Evolutionary conservation across 306 rosid genomes (phyloP).

Genomic region (Vicia sativa): DNA sequence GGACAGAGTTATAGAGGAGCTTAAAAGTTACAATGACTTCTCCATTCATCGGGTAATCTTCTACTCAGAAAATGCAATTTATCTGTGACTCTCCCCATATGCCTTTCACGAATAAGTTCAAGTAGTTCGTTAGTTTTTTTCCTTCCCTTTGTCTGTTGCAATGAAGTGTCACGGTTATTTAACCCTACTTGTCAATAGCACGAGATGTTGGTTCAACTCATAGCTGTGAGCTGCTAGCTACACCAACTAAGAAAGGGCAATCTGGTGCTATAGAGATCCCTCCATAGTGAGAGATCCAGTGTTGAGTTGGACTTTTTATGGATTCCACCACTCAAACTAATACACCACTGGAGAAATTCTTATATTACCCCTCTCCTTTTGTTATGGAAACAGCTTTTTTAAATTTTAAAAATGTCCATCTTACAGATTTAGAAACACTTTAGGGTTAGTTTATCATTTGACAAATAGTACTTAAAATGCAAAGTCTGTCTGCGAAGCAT

Average conservation of each 20-base stretch:
- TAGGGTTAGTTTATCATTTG: background rate
- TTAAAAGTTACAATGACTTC: constrained; percentile 82
- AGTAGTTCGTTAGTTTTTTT: background rate
- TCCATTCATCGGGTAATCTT: constrained; percentile 82
- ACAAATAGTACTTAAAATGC: no score
- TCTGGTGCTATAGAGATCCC: background rate
- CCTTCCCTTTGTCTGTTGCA: constrained; percentile 5
- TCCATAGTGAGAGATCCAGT: background rate
- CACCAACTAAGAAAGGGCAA: background rate
- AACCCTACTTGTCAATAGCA: constrained; percentile 17
- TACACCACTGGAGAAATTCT: background rate
- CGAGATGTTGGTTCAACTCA: background rate
- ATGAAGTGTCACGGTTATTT: constrained; percentile 20
- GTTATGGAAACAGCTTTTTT: background rate
- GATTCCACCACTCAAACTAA: background rate
- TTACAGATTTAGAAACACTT: background rate
- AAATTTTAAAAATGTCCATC: background rate
- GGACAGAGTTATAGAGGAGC: constrained; percentile 85
- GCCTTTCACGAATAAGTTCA: constrained; percentile 17
- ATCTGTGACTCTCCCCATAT: constrained; percentile 1
- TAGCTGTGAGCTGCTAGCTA: background rate
- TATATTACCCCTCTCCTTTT: background rate
- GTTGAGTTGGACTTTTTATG: background rate
- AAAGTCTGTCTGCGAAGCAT: no score
- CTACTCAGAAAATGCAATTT: constrained; percentile 9